Evolutionary conservation across 768 basidiomycete genomes (phyloP).

Genomic region (Rhodotorula babjevae): DNA sequence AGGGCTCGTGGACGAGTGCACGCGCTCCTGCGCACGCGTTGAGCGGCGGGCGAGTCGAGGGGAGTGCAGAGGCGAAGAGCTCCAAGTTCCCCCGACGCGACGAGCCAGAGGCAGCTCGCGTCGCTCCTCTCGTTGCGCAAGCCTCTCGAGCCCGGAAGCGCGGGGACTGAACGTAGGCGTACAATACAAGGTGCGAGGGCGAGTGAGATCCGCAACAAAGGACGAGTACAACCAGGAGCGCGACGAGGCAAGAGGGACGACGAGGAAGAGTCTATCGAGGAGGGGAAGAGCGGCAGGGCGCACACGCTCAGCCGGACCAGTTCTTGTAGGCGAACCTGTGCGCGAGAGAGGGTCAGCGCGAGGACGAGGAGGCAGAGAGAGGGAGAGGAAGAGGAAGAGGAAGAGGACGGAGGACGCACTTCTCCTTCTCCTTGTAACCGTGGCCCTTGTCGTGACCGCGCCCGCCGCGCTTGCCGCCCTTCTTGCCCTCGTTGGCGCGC

Average conservation of each 20-base stretch:
- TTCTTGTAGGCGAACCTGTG: slow-evolving; percentile 20
- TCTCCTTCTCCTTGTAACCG: slow-evolving; percentile 29
- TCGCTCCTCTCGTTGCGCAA: too few relatives aligned
- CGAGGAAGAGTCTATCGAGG: neutral
- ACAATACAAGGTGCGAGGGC: neutral
- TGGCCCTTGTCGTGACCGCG: slow-evolving; percentile 36
- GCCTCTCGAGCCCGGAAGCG: too few relatives aligned
- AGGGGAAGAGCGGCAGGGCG: neutral
- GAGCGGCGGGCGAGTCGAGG: too few relatives aligned
- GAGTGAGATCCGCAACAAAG: neutral
- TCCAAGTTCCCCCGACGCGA: too few relatives aligned
- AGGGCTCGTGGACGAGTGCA: too few relatives aligned
- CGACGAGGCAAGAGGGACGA: neutral
- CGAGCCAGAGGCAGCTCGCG: too few relatives aligned
- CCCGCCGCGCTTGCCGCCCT: slow-evolving; percentile 37
- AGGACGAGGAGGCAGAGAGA: neutral
- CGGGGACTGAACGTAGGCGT: neutral
- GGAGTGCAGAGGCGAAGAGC: too few relatives aligned
- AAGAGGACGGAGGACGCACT: slow-evolving; percentile 3
- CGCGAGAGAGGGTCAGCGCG: neutral
- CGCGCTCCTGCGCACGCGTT: too few relatives aligned
- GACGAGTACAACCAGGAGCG: neutral
- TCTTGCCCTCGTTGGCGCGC: slow-evolving; percentile 37
- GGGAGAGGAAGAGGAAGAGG: neutral
- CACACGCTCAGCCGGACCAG: slow-evolving; percentile 1